Base-by-base conservation (phyloP, 2,329 filamentous ascomycete species). In the Acarospora socialis region DNA sequence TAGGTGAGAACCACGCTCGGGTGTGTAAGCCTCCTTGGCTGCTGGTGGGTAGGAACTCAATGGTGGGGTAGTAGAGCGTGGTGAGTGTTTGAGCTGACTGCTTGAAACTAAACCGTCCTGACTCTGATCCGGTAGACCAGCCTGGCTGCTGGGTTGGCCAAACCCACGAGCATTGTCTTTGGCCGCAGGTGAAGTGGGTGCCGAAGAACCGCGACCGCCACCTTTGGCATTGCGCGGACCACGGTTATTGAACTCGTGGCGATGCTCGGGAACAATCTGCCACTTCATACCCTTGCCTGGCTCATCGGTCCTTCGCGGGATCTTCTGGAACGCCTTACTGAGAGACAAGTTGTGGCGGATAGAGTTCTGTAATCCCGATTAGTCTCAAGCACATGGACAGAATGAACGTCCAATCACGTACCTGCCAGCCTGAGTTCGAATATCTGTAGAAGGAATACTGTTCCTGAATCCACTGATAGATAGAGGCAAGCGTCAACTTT, bases 261-360 rank as follows among this genome's bases (percentile, higher is more conserved):
- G 75, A 42, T 77, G 70, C 41, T 92, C 81, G 1, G 81, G 69
- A 3, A 82, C 75, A 48, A 98, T 86, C 55, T 87, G 82, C 90
- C 90, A 98, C 53, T 95, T 95, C 84, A 94, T 95, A 17, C 90
- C 90, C 54, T 98, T 98, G 8, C 90, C 90, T 14, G 90, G 90
- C 52, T 98, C 90, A 45, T 95, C 83, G 0, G 84, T 93, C 10
- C 81, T 77, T 28, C 90, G 77, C 3, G 90, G 81, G 6, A 93
- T 80, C 55, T 98, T 98, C 46, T 84, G 77, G 49, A 98, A 98
- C 0, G 79, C 75, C 52, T 94, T 93, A 55, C 92, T 95, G 24
- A 98, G 60, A 1, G 90, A 95, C 9, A 98, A 58, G 46, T 98
- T 98, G 53, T 98, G 90, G 8, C 90, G 77, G 43, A 98, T 98